Percentiles rank a stretch among this genome's conserved stretches.
Evolutionary conservation across 1,284 basidiomycete species (phyloP).

Genomic region (Ceratobasidium sp.): DNA sequence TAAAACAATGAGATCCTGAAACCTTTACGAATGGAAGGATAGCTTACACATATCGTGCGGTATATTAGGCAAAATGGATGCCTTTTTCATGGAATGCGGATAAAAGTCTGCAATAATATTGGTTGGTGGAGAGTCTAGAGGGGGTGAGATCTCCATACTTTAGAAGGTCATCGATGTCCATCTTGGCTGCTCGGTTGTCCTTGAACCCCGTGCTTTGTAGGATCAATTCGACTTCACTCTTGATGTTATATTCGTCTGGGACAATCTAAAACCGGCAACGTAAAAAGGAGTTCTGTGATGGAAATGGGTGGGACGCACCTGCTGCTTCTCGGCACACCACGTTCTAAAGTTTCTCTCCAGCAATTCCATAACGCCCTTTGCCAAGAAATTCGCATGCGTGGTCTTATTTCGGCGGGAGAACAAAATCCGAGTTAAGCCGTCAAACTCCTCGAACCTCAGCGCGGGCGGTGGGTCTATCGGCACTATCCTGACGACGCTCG

Average conservation of each 20-base stretch:
- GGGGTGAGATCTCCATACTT: conserved; percentile 63
- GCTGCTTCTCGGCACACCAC: conserved; percentile 88
- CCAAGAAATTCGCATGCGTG: conserved; percentile 87
- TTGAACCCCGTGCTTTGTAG: conserved; percentile 75
- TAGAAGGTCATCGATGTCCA: conserved; percentile 88
- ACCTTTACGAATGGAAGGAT: no score
- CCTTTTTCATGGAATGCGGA: conserved; percentile 86
- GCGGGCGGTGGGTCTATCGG: conserved; percentile 96
- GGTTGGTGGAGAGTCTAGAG: conserved; percentile 10
- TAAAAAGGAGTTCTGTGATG: background rate
- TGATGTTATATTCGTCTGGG: conserved; percentile 79
- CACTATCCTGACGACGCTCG: conserved; percentile 89
- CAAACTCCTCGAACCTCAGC: conserved; percentile 97
- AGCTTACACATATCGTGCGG: background rate
- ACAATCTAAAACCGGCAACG: conserved; percentile 66
- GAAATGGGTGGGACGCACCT: conserved; percentile 63
- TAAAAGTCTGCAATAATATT: conserved; percentile 63
- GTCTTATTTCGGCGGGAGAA: conserved; percentile 95
- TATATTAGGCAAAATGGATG: conserved; percentile 78
- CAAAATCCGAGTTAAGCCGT: conserved; percentile 91
- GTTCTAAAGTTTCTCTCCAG: conserved; percentile 94
- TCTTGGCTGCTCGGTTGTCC: conserved; percentile 82
- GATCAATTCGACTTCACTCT: conserved; percentile 80
- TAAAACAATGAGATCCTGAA: background rate
- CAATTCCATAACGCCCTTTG: conserved; percentile 95